phyloP scores from a whole-genome alignment of 2,329 filamentous ascomycete species.

The Trichoderma harzianum region DNA sequence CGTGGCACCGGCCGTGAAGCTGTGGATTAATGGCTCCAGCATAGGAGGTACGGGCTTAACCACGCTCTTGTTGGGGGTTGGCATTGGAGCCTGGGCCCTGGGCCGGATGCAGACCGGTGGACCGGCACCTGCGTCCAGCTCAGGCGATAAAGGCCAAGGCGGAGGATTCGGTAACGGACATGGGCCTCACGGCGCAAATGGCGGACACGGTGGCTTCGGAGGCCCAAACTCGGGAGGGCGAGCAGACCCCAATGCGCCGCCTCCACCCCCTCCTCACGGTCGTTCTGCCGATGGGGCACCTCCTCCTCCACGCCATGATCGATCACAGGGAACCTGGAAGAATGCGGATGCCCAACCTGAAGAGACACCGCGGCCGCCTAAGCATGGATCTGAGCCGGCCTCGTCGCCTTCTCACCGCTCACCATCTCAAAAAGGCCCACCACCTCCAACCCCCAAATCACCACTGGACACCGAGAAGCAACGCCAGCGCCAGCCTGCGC shows the following conservation, averaged over 20 bases:
- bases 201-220: constrained; percentile 19
- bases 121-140: constrained; percentile 10
- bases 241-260: constrained; percentile 10
- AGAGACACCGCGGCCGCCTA: not conserved
- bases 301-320: constrained; percentile 16
- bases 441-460: not conserved
- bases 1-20: constrained; percentile 68
- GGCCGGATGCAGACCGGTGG: constrained; percentile 37
- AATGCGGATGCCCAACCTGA: not conserved
- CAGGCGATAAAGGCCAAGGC: constrained; percentile 11
- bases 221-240: constrained; percentile 23
- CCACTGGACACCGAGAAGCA: constrained; percentile 20
- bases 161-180: constrained; percentile 6
- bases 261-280: constrained; percentile 17
- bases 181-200: constrained; percentile 8
- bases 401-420: constrained; percentile 14
- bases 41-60: constrained; percentile 71
- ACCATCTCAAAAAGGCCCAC: constrained; percentile 14
- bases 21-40: constrained; percentile 69
- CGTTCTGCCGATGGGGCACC: not conserved
- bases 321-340: constrained; percentile 11
- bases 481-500: constrained; percentile 24
- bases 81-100: constrained; percentile 70
- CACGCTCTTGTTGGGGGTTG: constrained; percentile 69
- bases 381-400: not conserved